Evolutionary conservation across 2,329 filamentous ascomycete genomes (phyloP), one percentile per base, ranked within the genome.

Genomic region (Pyrenochaeta sp.): DNA sequence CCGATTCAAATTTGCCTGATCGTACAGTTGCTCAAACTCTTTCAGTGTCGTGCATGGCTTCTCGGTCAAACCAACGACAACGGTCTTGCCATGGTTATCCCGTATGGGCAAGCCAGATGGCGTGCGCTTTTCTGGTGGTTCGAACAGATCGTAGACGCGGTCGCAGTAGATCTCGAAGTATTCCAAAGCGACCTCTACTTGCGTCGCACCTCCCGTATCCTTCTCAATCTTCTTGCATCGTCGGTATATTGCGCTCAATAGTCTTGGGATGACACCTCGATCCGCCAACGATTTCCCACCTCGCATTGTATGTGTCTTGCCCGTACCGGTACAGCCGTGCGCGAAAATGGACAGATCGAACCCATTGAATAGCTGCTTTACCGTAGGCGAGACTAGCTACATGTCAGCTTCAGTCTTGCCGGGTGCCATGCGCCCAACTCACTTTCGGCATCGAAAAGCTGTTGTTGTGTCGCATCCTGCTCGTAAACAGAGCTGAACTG

Each of bases 101-200:
- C 93, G 86, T 25, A 97, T 86, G 1, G 91, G 91, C 27, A 97
- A 81, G 0, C 93, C 93, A 0, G 91, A 86, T 1, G 91, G 82
- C 0, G 91, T 93, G 50, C 95, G 90, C 81, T 93, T 96, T 76
- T 97, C 93, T 0, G 89, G 90, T 0, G 92, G 84, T 75, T 97
- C 91, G 66, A 97, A 92, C 32, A 97, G 82, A 75, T 97, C 93
- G 72, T 90, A 97, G 22, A 97, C 93, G 75, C 94, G 94, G 81
- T 97, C 93, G 77, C 96, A 97, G 80, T 97, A 97, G 66, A 97
- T 97, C 77, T 97, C 93, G 80, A 96, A 97, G 80, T 97, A 97
- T 28, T 91, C 93, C 71, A 97, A 84, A 12, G 87, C 84, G 15
- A 97, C 91, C 8, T 87, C 82, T 24, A 96, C 91, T 1, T 81